A percentile compares a stretch with the other conserved stretches of the same genome.
phyloP scores from a whole-genome alignment of 345 rosid genomes.

The Heritiera littoralis region DNA sequence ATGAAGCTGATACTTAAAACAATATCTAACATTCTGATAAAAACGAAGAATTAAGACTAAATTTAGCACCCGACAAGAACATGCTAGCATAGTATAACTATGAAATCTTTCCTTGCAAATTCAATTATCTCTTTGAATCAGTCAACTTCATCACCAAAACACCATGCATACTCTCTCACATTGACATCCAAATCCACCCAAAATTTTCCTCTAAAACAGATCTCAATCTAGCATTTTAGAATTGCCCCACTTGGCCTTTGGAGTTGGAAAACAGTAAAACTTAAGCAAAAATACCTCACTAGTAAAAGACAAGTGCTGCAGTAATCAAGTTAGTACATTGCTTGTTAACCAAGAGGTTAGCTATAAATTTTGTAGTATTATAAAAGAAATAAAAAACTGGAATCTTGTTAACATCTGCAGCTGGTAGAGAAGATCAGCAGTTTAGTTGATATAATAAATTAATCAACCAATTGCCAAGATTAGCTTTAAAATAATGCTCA shows the following conservation, averaged over 20 bases:
- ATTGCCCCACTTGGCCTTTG: not conserved
- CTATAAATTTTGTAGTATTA: not conserved
- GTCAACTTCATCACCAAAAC: not conserved
- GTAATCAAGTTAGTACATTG: not conserved
- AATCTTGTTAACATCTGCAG: not conserved
- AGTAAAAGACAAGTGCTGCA: not conserved
- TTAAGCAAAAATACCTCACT: too few relatives aligned
- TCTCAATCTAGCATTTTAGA: slow-evolving; percentile 15
- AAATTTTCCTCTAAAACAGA: slow-evolving; percentile 9
- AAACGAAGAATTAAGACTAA: not conserved
- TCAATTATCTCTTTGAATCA: not conserved
- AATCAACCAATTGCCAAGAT: not conserved
- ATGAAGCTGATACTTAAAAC: not conserved
- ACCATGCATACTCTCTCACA: not conserved
- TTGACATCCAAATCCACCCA: not conserved
- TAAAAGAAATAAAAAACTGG: not conserved
- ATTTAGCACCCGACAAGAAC: slow-evolving; percentile 27
- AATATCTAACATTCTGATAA: not conserved
- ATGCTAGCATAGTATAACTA: not conserved
- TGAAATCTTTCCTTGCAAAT: not conserved
- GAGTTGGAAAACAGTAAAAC: too few relatives aligned
- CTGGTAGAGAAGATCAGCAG: not conserved
- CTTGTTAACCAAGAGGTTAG: not conserved
- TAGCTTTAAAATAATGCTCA: not conserved
- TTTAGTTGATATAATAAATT: not conserved